Percentiles rank a stretch among this genome's conserved stretches.
phyloP scores from a whole-genome alignment of 805 yeast species.

The Metschnikowia kunwiensis region DNA sequence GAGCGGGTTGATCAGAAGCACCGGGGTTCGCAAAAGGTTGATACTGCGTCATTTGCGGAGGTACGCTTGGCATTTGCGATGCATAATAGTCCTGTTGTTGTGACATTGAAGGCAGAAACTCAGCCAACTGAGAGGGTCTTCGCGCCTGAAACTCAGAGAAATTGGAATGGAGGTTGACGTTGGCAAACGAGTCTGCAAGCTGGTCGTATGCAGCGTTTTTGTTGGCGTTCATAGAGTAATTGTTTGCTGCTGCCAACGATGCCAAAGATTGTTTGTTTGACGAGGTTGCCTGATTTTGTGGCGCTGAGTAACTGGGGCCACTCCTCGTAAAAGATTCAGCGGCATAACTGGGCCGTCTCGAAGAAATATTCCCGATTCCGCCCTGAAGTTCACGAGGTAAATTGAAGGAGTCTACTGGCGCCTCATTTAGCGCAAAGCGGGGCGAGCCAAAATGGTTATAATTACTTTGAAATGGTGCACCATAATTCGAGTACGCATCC shows the following conservation, averaged over 20 bases:
- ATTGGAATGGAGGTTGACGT: constrained; percentile 28
- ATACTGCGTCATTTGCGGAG: constrained; percentile 1
- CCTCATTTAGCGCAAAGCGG: background rate
- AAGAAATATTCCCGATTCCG: constrained; percentile 57
- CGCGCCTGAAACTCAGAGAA: constrained; percentile 40
- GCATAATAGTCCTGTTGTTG: constrained; percentile 7
- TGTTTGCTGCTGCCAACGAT: constrained; percentile 30
- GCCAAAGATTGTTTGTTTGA: constrained; percentile 21
- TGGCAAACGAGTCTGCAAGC: constrained; percentile 29
- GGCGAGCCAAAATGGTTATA: background rate
- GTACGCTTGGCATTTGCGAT: constrained; percentile 10
- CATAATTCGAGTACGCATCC: background rate
- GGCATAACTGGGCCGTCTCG: constrained; percentile 72
- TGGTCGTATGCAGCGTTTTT: constrained; percentile 21
- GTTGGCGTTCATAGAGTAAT: constrained; percentile 20
- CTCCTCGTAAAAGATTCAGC: constrained; percentile 57
- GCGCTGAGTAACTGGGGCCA: constrained; percentile 3
- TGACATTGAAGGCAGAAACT: constrained; percentile 16
- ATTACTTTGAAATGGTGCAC: background rate
- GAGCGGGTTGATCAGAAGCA: background rate
- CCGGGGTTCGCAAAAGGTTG: constrained; percentile 2
- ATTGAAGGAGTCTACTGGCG: constrained; percentile 33
- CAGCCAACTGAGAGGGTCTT: constrained; percentile 43
- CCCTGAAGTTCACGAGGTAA: constrained; percentile 63
- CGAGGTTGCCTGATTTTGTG: constrained; percentile 1